Evolutionary conservation across 192 early-diverging fungal species (phyloP).

Genomic region (Geranomyces michiganensis): DNA sequence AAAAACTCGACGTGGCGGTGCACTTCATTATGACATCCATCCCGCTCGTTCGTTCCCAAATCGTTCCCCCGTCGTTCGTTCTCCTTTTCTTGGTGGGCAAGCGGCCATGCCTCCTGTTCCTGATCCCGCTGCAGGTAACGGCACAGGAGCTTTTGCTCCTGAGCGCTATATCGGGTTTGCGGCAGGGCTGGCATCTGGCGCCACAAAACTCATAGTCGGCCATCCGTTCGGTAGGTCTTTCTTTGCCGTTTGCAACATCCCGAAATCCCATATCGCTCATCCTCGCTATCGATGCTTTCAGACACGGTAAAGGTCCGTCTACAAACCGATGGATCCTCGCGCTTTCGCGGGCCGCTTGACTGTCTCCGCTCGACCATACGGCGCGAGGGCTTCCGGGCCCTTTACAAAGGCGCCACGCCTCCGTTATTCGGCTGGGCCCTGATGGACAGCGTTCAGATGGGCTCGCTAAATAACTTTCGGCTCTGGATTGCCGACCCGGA

Average conservation of each 20-base stretch:
- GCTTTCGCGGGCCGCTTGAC: constrained; percentile 69
- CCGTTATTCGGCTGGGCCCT: constrained; percentile 89
- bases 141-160: constrained; percentile 11
- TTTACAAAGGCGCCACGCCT: constrained; percentile 93
- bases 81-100: too few relatives aligned
- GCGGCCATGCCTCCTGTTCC: too few relatives aligned
- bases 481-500: constrained; percentile 63
- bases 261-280: constrained; percentile 6
- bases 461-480: constrained; percentile 82
- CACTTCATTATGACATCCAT: too few relatives aligned
- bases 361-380: constrained; percentile 81
- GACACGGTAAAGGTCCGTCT: constrained; percentile 55
- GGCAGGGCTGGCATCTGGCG: constrained; percentile 46
- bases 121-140: too few relatives aligned
- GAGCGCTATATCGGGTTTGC: constrained; percentile 47
- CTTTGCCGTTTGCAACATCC: too few relatives aligned
- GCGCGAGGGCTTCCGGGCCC: constrained; percentile 66
- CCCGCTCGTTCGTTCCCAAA: too few relatives aligned
- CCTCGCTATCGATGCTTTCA: neutral
- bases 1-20: too few relatives aligned
- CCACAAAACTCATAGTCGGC: constrained; percentile 48
- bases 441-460: constrained; percentile 79
- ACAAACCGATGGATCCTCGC: constrained; percentile 50
- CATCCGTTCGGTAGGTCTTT: constrained; percentile 46
- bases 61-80: too few relatives aligned